Conservation (phyloP, 2,329 filamentous ascomycete species). For the Fusarium sp. region DNA sequence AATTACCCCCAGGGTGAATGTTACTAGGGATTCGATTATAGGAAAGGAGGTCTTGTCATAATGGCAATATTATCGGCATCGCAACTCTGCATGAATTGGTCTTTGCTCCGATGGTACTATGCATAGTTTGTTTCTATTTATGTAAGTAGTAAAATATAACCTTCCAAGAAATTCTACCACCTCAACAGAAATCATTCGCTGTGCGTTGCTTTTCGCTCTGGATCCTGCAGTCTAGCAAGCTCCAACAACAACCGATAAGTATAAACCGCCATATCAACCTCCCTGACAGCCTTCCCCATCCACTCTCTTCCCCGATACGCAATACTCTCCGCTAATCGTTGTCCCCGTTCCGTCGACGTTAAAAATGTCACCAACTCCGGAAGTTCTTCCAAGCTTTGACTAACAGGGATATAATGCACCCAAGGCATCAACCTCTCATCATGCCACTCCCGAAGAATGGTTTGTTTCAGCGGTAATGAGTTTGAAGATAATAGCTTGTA, state of each 20-base stretch:
- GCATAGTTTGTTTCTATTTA: background rate
- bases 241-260: constrained; percentile 72
- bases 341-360: constrained; percentile 59
- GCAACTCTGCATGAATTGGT: background rate
- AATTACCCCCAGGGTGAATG: background rate
- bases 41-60: background rate
- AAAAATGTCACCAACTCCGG: constrained; percentile 64
- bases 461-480: constrained; percentile 63
- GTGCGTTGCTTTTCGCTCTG: constrained; percentile 18
- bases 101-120: background rate
- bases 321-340: constrained; percentile 60
- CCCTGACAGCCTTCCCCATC: constrained; percentile 65
- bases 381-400: constrained; percentile 61
- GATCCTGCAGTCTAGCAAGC: constrained; percentile 58
- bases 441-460: constrained; percentile 68
- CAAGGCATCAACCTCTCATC: constrained; percentile 67
- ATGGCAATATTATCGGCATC: accelerated
- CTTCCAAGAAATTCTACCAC: background rate
- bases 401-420: constrained; percentile 68
- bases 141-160: background rate
- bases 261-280: constrained; percentile 70
- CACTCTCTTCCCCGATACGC: constrained; percentile 67
- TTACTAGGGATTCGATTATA: background rate
- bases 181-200: background rate
- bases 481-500: constrained; percentile 62